Evolutionary conservation across 371 early-diverging fungal genomes (phyloP), one percentile per base, ranked within the genome.

Genomic region (Rhizomucor pusillus): DNA sequence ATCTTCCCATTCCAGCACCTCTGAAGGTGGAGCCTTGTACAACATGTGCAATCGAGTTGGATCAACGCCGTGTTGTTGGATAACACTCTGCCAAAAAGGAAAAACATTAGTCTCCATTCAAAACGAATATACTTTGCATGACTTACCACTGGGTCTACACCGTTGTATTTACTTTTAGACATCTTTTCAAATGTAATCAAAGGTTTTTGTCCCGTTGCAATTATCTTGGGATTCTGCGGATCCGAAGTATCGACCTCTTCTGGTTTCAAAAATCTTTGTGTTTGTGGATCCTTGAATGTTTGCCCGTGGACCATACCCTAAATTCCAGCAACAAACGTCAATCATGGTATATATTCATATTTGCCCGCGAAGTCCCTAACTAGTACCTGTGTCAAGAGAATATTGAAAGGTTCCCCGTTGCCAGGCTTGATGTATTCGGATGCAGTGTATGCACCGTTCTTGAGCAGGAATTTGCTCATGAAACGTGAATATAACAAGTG

Each of bases 401-500:
- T 71, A 51, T 80, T 80, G 63, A 96, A 96, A 12, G 97, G 97
- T 55, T 96, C 97, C 11, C 88, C 90, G 36, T 77, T 67, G 6
- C 78, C 77, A 16, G 73, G 78, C 18, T 65, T 71, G 11, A 65
- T 64, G 14, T 63, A 65, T 7, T 74, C 55, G 0, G 66, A 51
- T 43, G 63, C 68, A 7, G 56, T 52, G 47, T 69, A 78, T 16
- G 78, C 68, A 29, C 73, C 81, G 49, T 69, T 75, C 58, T 80
- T 79, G 64, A 79, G 69, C 44, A 94, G 57, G 53, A 92, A 91
- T 65, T 94, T 93, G 44, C 84, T 79, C 29, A 95, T 74, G 63
- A 95, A 97, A n/a, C 97, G 80, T 19, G 95, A 88, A 65, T 97
- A 97, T 18, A 97, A 73, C n/a, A 97, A 73, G 65, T 97, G 97